Percentiles rank a stretch among this genome's conserved stretches.
These are phyloP conservation scores for Rhizomucor pusillus DNA, from an alignment of 371 early-diverging fungal genomes.

Conservation along the genomic window DNA sequence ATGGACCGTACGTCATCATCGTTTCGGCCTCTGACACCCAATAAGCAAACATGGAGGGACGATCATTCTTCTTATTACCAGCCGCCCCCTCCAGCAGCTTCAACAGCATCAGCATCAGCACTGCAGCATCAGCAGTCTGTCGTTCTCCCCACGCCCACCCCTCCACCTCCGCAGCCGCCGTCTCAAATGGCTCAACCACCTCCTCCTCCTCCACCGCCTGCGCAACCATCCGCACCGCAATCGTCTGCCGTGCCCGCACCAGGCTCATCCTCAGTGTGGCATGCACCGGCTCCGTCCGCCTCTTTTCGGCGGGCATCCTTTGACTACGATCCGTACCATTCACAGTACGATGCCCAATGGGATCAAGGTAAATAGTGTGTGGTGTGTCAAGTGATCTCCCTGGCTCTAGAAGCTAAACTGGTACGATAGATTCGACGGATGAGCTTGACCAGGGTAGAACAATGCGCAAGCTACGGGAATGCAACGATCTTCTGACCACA, in stretches of 20 bases:
- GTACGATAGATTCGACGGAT: neutral
- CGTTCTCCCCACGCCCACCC: conserved; percentile 1
- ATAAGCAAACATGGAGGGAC: too few species aligned
- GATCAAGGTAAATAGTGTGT: conserved; percentile 16
- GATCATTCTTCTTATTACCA: neutral
- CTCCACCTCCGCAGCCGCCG: conserved; percentile 1
- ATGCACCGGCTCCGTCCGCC: conserved; percentile 2
- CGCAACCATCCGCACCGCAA: conserved; percentile 6
- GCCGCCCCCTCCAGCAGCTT: neutral
- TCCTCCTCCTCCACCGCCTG: conserved; percentile 8
- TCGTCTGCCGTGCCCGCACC: conserved; percentile 3
- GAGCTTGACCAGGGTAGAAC: conserved; percentile 11
- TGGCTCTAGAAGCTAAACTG: too few species aligned
- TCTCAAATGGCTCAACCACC: conserved; percentile 5
- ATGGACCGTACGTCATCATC: too few species aligned
- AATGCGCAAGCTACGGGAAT: conserved; percentile 25
- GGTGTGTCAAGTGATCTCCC: too few species aligned
- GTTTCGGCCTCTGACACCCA: too few species aligned
- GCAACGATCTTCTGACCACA: conserved; percentile 45
- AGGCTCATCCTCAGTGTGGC: conserved; percentile 7
- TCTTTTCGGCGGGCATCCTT: conserved; percentile 8
- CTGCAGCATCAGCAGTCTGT: too few species aligned
- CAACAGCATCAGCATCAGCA: neutral
- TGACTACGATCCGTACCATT: conserved; percentile 16
- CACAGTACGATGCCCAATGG: conserved; percentile 15